Conservation (phyloP, 208 protist genomes). For the Leishmania mexicana region DNA sequence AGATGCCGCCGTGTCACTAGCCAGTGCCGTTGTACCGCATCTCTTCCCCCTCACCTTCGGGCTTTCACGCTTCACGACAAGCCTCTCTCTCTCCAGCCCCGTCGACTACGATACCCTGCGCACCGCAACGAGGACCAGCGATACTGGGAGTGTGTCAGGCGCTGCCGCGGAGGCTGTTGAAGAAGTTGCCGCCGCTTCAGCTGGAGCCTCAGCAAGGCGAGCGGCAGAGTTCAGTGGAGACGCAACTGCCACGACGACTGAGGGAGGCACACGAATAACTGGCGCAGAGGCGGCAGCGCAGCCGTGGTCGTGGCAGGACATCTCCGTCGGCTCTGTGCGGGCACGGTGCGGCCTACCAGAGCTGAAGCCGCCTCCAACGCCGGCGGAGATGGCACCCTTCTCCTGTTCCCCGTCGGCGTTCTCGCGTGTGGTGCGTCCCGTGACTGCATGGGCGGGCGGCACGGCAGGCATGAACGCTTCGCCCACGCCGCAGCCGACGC, state of each 20-base stretch:
- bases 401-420: not conserved
- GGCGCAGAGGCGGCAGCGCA: not conserved
- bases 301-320: conserved; percentile 31
- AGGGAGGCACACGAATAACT: not conserved
- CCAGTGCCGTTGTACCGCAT: conserved; percentile 11
- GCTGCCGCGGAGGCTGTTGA: not conserved
- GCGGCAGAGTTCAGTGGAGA: not conserved
- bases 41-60: conserved; percentile 27
- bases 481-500: not conserved
- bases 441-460: not conserved
- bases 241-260: not conserved
- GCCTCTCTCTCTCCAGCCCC: conserved; percentile 21
- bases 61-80: conserved; percentile 22
- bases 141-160: not conserved
- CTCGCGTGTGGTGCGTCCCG: not conserved
- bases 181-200: not conserved
- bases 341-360: conserved; percentile 20
- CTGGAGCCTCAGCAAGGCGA: not conserved
- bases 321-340: conserved; percentile 18
- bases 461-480: not conserved
- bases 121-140: not conserved
- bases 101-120: conserved; percentile 23
- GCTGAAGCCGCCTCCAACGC: conserved; percentile 1
- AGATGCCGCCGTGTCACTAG: conserved; percentile 2
- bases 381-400: not conserved